phyloP scores from a whole-genome alignment of 2,329 filamentous ascomycete genomes.

The Botryosphaeria dothidea region DNA sequence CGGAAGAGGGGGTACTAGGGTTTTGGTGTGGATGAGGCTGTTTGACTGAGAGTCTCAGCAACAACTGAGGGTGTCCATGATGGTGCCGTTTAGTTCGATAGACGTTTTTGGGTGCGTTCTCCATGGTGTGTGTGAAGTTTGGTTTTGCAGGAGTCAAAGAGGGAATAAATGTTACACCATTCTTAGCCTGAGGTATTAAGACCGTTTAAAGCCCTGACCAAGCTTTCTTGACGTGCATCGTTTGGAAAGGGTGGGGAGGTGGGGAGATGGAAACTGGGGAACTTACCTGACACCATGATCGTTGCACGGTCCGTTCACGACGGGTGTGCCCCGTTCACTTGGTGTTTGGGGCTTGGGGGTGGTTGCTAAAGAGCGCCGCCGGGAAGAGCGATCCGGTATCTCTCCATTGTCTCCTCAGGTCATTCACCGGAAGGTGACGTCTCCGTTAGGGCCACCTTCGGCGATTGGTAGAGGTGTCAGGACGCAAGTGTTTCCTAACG shows the following conservation, averaged over 20 bases:
- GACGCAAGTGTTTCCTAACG: too few relatives aligned
- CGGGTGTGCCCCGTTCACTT: background rate
- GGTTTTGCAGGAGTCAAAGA: background rate
- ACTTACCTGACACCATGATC: background rate
- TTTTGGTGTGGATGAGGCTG: background rate
- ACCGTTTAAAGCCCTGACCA: background rate
- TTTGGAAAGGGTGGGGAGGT: background rate
- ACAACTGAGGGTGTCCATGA: background rate
- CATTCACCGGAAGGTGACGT: background rate
- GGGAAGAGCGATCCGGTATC: background rate
- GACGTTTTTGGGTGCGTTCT: background rate
- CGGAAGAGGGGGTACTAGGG: constrained; percentile 61
- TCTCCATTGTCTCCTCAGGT: background rate
- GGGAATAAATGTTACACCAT: background rate
- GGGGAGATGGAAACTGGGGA: background rate
- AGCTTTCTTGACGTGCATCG: background rate
- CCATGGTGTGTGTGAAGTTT: background rate
- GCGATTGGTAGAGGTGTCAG: background rate
- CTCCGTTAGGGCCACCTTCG: background rate
- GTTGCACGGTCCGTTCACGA: background rate
- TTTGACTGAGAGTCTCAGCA: background rate
- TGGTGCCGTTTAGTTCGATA: background rate
- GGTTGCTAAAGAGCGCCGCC: background rate
- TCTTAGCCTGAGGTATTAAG: background rate
- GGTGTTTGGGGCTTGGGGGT: background rate